Evolutionary conservation across 352 stramenopile species (phyloP), one percentile per base, ranked within the genome.

Genomic region (Phytophthora citrophthora): DNA sequence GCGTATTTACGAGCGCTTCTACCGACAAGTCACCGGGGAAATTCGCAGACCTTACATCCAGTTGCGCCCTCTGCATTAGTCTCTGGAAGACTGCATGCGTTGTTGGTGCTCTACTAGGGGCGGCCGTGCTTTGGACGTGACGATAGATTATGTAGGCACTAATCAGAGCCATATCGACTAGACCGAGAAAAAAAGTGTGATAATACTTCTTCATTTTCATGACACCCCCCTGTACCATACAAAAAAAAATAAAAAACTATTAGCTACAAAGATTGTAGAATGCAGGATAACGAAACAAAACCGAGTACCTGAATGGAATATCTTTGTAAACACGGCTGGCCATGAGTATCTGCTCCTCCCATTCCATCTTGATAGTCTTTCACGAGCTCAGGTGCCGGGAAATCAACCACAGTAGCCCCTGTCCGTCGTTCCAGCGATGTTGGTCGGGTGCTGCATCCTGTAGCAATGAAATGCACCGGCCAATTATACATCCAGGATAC

Each of bases 201-300:
- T 61, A 61, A 15, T 61, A 61, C 15, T 61, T 61, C 41, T n/a
- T 45, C 41, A 52, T 59, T 15, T 59, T 59, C 50, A 57, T n/a
- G n/a, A n/a, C 46, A 1, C 11, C 38, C 7, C 50, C 6, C 50
- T 57, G 50, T 57, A 47, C 13, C 16, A 57, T 38, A 39, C 50
- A 48, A 38, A 11, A 45, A 48, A 54, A n/a, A n/a, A n/a, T n/a
- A n/a, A n/a, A n/a, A n/a, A n/a, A n/a, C n/a, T n/a, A n/a, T n/a
- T n/a, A n/a, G n/a, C n/a, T n/a, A n/a, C n/a, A n/a, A n/a, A n/a
- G n/a, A n/a, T n/a, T 54, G 46, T 12, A 47, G 23, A 47, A 57
- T 38, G 29, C 50, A 48, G 38, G 15, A 45, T 57, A 49, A 57
- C 1, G 31, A 8, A 54, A 20, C 11, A 34, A 18, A 20, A 34